A percentile compares a stretch with the other conserved stretches of the same genome.
These are phyloP conservation scores for Microsporum canis DNA, from an alignment of 2,329 filamentous ascomycete genomes.

Conservation along the genomic window DNA sequence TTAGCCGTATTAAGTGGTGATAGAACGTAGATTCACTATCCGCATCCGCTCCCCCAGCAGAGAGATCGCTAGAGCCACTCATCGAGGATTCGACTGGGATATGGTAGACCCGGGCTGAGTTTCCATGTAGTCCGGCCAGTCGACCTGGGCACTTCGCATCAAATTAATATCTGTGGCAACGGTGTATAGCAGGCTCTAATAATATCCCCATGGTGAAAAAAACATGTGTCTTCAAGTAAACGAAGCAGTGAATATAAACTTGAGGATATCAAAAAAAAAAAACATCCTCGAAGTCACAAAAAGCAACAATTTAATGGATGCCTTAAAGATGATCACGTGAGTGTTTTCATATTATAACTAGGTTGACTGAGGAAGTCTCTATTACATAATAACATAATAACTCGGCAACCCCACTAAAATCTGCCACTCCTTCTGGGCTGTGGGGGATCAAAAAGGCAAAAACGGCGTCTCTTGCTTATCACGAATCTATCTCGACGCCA, in stretches of 20 bases:
- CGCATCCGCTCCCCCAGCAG: background rate
- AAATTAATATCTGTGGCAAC: background rate
- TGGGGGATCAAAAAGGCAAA: background rate
- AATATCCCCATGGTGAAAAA: background rate
- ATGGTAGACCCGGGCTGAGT: background rate
- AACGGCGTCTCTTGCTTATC: background rate
- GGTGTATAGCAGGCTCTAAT: background rate
- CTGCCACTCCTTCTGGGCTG: background rate
- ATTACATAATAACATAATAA: background rate
- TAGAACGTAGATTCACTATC: background rate
- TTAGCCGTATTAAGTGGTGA: constrained; percentile 56
- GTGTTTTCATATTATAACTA: background rate
- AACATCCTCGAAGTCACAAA: background rate
- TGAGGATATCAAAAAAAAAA: background rate
- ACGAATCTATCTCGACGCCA: background rate
- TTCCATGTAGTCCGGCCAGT: background rate
- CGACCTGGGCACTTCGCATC: background rate
- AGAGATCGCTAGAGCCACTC: background rate
- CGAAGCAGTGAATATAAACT: background rate
- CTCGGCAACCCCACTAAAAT: background rate
- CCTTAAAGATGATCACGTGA: background rate
- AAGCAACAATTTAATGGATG: background rate
- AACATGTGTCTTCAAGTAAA: background rate
- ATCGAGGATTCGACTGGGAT: background rate
- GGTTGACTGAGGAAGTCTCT: background rate